Conservation (phyloP, 2,329 filamentous ascomycete species). For the Fusarium neocosmosporiellum region DNA sequence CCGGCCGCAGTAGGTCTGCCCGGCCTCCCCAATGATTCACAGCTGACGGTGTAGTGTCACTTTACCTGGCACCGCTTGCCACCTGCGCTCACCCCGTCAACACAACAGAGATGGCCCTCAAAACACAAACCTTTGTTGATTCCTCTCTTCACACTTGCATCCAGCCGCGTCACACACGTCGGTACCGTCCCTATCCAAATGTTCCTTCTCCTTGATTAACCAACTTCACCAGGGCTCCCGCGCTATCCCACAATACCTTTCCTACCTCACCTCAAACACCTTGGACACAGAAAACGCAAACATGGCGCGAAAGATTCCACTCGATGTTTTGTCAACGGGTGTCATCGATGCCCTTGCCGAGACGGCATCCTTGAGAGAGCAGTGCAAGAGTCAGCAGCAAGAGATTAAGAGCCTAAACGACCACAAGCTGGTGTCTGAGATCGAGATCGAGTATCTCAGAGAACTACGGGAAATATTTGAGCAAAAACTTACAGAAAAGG, state of each 20-base stretch:
- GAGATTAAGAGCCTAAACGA: conserved; percentile 4
- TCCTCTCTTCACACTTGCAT: neutral
- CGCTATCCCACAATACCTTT: neutral
- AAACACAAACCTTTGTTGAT: neutral
- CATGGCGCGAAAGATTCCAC: neutral
- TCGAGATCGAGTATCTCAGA: neutral
- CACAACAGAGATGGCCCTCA: neutral
- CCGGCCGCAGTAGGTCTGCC: neutral
- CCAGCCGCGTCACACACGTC: neutral
- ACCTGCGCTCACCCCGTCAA: neutral
- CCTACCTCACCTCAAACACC: neutral
- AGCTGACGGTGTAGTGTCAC: neutral
- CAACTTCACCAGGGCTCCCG: neutral
- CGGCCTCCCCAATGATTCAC: neutral
- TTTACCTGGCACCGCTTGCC: conserved; percentile 3
- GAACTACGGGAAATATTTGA: neutral
- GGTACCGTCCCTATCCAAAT: neutral
- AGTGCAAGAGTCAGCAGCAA: neutral
- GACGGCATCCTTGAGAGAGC: neutral
- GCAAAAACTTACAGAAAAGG: neutral
- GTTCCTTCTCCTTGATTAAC: neutral
- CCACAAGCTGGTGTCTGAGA: neutral
- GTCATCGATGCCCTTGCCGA: neutral
- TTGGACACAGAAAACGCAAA: neutral
- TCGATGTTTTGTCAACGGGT: neutral